These are phyloP conservation scores for Phytophthora sansomeana DNA, from an alignment of 352 stramenopile species.

Conservation along the genomic window DNA sequence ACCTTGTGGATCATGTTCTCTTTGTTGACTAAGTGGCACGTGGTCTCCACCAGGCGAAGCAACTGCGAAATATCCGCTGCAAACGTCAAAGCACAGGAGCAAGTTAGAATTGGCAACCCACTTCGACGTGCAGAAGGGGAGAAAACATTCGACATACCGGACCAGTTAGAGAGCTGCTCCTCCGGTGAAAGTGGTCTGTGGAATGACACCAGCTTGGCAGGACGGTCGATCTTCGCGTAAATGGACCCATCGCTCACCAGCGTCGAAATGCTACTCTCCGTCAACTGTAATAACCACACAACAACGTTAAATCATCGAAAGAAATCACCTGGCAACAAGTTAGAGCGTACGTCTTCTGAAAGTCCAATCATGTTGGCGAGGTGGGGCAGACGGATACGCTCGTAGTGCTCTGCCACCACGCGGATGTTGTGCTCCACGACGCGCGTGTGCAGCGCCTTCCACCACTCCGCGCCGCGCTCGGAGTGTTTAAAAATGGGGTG, in stretches of 20 bases:
- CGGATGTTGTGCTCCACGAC: slow-evolving; percentile 99
- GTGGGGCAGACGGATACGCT: slow-evolving; percentile 93
- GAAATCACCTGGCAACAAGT: background rate
- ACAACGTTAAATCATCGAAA: slow-evolving; percentile 6
- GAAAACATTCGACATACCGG: slow-evolving; percentile 52
- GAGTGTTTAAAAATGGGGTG: slow-evolving; percentile 87
- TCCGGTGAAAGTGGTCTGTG: slow-evolving; percentile 89
- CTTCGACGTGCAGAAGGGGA: background rate
- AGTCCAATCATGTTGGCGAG: slow-evolving; percentile 96
- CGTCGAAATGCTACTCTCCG: slow-evolving; percentile 82
- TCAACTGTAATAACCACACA: slow-evolving; percentile 48
- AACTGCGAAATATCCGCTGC: slow-evolving; percentile 95
- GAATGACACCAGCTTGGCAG: slow-evolving; percentile 97
- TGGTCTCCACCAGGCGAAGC: slow-evolving; percentile 96
- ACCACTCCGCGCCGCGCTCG: slow-evolving; percentile 84
- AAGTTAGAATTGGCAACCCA: slow-evolving; percentile 12
- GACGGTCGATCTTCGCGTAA: slow-evolving; percentile 98
- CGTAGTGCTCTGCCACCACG: slow-evolving; percentile 95
- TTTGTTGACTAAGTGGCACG: slow-evolving; percentile 99
- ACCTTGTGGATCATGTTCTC: slow-evolving; percentile 98
- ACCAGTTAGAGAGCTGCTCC: slow-evolving; percentile 96
- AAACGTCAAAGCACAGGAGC: slow-evolving; percentile 11
- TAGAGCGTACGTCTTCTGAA: slow-evolving; percentile 78
- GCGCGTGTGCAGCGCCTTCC: slow-evolving; percentile 90
- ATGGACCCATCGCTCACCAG: slow-evolving; percentile 95